These are phyloP conservation scores for Cyberlindnera bimundalis DNA, from an alignment of 805 yeast genomes.

Conservation along the genomic window DNA sequence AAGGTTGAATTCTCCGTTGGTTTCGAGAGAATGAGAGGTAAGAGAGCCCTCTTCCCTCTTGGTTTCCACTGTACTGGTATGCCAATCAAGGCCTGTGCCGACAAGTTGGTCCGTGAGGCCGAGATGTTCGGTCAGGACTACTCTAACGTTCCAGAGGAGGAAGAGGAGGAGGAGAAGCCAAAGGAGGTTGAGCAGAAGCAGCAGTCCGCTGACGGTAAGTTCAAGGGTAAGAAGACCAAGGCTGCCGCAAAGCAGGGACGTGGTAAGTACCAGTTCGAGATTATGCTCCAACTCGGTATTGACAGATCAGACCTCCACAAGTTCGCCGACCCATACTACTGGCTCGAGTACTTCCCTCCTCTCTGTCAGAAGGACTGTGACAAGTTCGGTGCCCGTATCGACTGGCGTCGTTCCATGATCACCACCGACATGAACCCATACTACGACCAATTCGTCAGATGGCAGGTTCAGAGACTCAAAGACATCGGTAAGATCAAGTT, in stretches of 20 bases:
- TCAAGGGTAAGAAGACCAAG: constrained; percentile 89
- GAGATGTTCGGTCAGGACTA: constrained; percentile 87
- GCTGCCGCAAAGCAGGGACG: constrained; percentile 93
- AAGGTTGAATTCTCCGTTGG: constrained; percentile 92
- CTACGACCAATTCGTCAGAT: constrained; percentile 90
- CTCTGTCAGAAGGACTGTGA: constrained; percentile 77
- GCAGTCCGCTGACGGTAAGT: constrained; percentile 82
- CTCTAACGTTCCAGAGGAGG: constrained; percentile 60
- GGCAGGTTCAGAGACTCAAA: constrained; percentile 92
- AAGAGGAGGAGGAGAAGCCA: constrained; percentile 41
- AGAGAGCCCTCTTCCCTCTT: constrained; percentile 86
- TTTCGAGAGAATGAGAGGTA: constrained; percentile 92
- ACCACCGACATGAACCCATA: constrained; percentile 95
- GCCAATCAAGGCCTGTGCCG: constrained; percentile 93
- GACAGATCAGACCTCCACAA: constrained; percentile 76
- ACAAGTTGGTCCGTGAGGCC: constrained; percentile 82
- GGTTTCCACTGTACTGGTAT: constrained; percentile 99
- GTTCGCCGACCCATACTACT: constrained; percentile 88
- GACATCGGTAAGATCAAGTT: constrained; percentile 89
- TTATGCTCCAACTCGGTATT: constrained; percentile 92
- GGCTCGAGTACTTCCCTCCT: constrained; percentile 93
- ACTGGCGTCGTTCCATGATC: constrained; percentile 95
- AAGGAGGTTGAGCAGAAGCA: constrained; percentile 32
- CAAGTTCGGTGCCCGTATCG: constrained; percentile 86
- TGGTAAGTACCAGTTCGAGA: constrained; percentile 92